Conservation (phyloP, 192 early-diverging fungal genomes). For the Coemansia sp. region DNA sequence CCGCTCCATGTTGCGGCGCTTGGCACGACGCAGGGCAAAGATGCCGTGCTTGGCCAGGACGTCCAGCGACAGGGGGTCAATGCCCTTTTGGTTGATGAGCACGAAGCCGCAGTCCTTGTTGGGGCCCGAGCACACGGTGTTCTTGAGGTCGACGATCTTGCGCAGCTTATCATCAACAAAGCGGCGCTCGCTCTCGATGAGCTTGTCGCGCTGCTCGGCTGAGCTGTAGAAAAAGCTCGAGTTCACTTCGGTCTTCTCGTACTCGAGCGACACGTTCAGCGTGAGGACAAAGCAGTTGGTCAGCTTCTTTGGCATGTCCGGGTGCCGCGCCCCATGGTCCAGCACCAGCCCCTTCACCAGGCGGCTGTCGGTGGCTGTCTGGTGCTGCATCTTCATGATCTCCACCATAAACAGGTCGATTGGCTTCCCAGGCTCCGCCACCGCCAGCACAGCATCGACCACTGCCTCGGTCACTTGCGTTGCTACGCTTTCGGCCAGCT, state of each 20-base stretch:
- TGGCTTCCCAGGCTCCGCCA: conserved; percentile 74
- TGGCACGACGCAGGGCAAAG: conserved; percentile 91
- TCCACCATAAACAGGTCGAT: conserved; percentile 99
- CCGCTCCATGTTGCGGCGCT: conserved; percentile 99
- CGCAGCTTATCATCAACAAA: conserved; percentile 93
- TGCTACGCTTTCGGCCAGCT: conserved; percentile 88
- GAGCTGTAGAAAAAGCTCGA: conserved; percentile 98
- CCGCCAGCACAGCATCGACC: conserved; percentile 92
- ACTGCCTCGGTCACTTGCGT: conserved; percentile 92
- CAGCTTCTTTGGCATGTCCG: conserved; percentile 97
- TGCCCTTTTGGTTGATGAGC: conserved; percentile 99
- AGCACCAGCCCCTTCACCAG: conserved; percentile 92
- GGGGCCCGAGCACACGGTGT: conserved; percentile 80
- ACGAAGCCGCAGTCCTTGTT: conserved; percentile 87
- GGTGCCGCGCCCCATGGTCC: conserved; percentile 98
- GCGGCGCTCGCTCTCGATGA: conserved; percentile 95
- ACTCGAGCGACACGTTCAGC: conserved; percentile 96
- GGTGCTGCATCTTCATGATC: conserved; percentile 99
- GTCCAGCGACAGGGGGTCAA: conserved; percentile 96
- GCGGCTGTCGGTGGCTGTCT: conserved; percentile 93
- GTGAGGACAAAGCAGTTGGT: conserved; percentile 89
- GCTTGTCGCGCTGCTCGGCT: conserved; percentile 97
- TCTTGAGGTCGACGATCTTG: conserved; percentile 97
- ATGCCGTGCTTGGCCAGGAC: conserved; percentile 94
- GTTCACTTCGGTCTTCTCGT: conserved; percentile 99